Evolutionary conservation across 2,329 filamentous ascomycete genomes (phyloP).

Genomic region (Cytospora piceicola): DNA sequence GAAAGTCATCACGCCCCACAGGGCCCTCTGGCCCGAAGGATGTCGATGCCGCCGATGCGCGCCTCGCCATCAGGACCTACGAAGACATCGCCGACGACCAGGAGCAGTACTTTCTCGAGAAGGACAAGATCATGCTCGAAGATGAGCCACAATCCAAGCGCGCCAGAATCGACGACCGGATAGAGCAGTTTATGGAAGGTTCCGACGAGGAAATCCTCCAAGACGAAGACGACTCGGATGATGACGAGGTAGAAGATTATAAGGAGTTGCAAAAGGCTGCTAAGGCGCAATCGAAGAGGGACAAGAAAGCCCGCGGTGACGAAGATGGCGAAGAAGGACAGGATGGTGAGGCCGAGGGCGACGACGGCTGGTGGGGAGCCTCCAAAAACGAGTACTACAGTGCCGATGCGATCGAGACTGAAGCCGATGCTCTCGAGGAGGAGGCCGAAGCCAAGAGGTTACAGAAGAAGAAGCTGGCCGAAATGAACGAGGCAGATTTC

Average conservation of each 20-base stretch:
- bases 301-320: constrained; percentile 62
- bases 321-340: constrained; percentile 52
- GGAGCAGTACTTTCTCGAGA: constrained; percentile 87
- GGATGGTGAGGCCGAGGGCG: constrained; percentile 58
- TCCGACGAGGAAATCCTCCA: constrained; percentile 63
- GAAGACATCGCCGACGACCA: constrained; percentile 92
- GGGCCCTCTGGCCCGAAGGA: constrained; percentile 57
- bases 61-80: constrained; percentile 66
- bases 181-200: constrained; percentile 62
- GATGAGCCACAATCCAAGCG: constrained; percentile 81
- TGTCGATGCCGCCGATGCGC: constrained; percentile 60
- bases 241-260: constrained; percentile 35
- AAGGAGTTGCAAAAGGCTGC: constrained; percentile 28
- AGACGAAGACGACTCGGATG: constrained; percentile 36
- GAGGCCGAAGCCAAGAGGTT: constrained; percentile 86
- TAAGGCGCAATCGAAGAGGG: constrained; percentile 40
- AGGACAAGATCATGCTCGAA: constrained; percentile 84
- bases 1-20: constrained; percentile 66
- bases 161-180: constrained; percentile 69
- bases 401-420: constrained; percentile 72
- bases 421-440: constrained; percentile 79
- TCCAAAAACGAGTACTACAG: constrained; percentile 92
- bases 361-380: constrained; percentile 80
- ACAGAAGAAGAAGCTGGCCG: constrained; percentile 87
- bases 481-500: constrained; percentile 91